Base-by-base conservation (phyloP, 768 basidiomycete species). In the Nidularia pulvinata region DNA sequence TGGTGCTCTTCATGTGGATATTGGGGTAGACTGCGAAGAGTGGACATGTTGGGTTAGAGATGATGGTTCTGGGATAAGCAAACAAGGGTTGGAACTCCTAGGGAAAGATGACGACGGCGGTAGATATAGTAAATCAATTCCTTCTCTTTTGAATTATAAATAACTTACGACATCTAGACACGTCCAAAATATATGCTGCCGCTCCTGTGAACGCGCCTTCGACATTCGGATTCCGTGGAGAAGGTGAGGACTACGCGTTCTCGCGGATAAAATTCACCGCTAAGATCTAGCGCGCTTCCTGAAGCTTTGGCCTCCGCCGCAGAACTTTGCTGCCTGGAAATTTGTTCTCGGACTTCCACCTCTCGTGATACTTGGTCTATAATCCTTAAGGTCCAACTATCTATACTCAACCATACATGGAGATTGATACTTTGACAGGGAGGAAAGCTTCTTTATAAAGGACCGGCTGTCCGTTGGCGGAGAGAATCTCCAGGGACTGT, bases 151-250 rank as follows among this genome's bases (percentile, higher is more conserved):
- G 25, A 25, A 25, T 25, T 25, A 25, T 25, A 4, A 4, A 25
- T 25, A 25, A 25, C 25, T 25, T 45, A 46, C 44, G 10, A 39
- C n/a, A 39, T 25, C 7, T 36, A 93, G 91, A 78, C 55, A 88
- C 89, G 4, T 93, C 91, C 4, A 94, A 94, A 68, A 75, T 78
- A 22, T 85, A 87, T 65, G 69, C 71, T 1, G 66, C 73, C 37
- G 73, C 76, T 48, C 76, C 80, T 1, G 63, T 87, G 50, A 77
- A 78, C 52, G 69, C 77, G 3, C 60, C 80, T 39, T 77, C 80
- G 11, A 88, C 89, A 2, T 95, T 94, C 71, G 95, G 95, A 0
- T 96, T 93, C 71, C 84, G 95, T 59, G 95, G 95, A 36, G 95
- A 98, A 89, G 94, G 95, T 91, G 60, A 14, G 57, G 55, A 22